A percentile compares a stretch with the other conserved stretches of the same genome.
These are phyloP conservation scores for Emmonsiellopsis sp. DNA, from an alignment of 2,329 filamentous ascomycete genomes.

Conservation along the genomic window DNA sequence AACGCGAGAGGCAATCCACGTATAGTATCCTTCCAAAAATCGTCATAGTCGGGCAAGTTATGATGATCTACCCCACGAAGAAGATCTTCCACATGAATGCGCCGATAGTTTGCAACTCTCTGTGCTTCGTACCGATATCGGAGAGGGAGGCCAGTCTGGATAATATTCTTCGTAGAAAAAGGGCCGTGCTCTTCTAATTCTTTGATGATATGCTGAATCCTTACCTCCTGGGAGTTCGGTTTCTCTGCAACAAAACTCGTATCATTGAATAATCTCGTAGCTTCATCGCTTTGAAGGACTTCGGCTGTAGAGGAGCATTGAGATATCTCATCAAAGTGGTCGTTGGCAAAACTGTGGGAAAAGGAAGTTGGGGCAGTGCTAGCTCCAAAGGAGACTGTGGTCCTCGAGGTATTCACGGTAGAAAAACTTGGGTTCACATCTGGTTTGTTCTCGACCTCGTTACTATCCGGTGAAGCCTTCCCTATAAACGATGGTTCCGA, in stretches of 20 bases:
- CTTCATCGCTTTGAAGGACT: neutral
- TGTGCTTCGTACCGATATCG: conserved; percentile 31
- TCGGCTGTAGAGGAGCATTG: conserved; percentile 1
- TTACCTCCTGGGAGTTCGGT: conserved; percentile 2
- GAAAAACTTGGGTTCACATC: conserved; percentile 4
- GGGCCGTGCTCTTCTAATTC: conserved; percentile 25
- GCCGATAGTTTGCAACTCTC: conserved; percentile 23
- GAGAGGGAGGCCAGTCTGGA: conserved; percentile 20
- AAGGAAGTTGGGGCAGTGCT: conserved; percentile 8
- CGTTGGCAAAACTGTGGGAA: neutral
- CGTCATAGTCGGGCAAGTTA: conserved; percentile 13
- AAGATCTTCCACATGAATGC: conserved; percentile 19
- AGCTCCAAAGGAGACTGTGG: neutral
- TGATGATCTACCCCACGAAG: conserved; percentile 13
- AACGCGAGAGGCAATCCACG: conserved; percentile 14
- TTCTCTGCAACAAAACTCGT: neutral
- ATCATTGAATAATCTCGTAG: neutral
- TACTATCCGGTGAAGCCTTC: neutral
- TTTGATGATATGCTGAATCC: conserved; percentile 16
- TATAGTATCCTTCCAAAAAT: conserved; percentile 26
- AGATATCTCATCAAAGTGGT: neutral
- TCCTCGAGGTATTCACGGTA: neutral
- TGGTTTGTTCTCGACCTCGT: neutral
- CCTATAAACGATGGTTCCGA: neutral
- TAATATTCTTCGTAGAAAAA: conserved; percentile 22